Evolutionary conservation across 306 rosid species (phyloP).

Genomic region (Vachellia pachyceras): DNA sequence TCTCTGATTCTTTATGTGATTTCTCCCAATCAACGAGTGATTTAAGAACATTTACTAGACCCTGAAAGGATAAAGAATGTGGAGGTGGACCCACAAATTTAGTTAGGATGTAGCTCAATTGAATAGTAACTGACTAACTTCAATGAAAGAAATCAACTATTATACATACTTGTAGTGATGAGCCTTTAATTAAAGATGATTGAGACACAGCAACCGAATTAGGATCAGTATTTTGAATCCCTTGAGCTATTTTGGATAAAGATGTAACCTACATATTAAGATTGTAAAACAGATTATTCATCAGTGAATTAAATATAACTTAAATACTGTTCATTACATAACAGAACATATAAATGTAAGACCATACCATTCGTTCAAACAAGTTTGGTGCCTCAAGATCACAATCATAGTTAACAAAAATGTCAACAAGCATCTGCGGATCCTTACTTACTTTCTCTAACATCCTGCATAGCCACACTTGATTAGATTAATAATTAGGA

Average conservation of each 20-base stretch:
- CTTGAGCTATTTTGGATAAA: slow-evolving; percentile 93
- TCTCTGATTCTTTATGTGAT: slow-evolving; percentile 65
- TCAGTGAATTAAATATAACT: slow-evolving; percentile 6
- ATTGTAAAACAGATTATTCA: slow-evolving; percentile 36
- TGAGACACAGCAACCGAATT: slow-evolving; percentile 77
- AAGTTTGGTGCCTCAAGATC: slow-evolving; percentile 99
- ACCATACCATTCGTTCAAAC: slow-evolving; percentile 94
- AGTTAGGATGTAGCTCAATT: slow-evolving; percentile 9
- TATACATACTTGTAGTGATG: slow-evolving; percentile 92
- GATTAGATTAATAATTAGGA: slow-evolving; percentile 39
- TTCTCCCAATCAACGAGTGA: slow-evolving; percentile 98
- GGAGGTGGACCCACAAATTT: slow-evolving; percentile 39
- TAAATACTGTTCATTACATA: slow-evolving; percentile 26
- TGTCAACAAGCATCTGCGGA: slow-evolving; percentile 98
- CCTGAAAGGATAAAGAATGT: slow-evolving; percentile 59
- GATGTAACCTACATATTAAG: slow-evolving; percentile 74
- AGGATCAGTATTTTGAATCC: slow-evolving; percentile 78
- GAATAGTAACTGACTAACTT: slow-evolving; percentile 42
- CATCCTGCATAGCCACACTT: slow-evolving; percentile 72
- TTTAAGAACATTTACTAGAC: slow-evolving; percentile 94
- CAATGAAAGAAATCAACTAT: slow-evolving; percentile 21
- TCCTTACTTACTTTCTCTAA: slow-evolving; percentile 94
- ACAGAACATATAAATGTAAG: slow-evolving; percentile 28
- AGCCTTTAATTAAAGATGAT: slow-evolving; percentile 80
- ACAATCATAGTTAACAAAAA: slow-evolving; percentile 98